Conservation (phyloP, 352 stramenopile species). For the Aphanomyces cochlioides region DNA sequence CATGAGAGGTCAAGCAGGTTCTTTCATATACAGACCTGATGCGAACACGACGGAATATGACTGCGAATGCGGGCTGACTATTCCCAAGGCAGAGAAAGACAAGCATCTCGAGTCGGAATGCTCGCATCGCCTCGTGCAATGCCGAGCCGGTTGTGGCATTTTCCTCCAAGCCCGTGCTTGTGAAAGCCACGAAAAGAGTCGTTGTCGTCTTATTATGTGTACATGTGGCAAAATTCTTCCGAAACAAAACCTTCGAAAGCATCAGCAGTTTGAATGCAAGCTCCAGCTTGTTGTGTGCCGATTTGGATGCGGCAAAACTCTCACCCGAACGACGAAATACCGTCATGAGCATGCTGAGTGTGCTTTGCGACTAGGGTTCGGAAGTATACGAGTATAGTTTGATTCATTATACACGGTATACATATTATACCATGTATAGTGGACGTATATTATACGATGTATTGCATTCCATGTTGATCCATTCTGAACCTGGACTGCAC, state of each 20-base stretch:
- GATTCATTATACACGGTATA: no score
- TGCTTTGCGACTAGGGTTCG: no score
- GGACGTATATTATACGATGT: no score
- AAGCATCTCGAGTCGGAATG: constrained; percentile 40
- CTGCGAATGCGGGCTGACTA: constrained; percentile 40
- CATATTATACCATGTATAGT: no score
- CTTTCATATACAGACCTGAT: constrained; percentile 30
- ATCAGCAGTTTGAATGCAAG: constrained; percentile 37
- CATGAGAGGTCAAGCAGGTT: constrained; percentile 16
- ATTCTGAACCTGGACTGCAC: no score
- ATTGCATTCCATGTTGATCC: no score
- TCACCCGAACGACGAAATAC: constrained; percentile 41
- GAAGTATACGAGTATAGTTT: no score
- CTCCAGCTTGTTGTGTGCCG: constrained; percentile 44
- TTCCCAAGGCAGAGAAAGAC: constrained; percentile 34
- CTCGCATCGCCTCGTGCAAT: constrained; percentile 46
- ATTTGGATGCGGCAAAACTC: constrained; percentile 37
- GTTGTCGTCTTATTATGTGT: constrained; percentile 62
- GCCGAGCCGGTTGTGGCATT: constrained; percentile 48
- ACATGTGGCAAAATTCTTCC: constrained; percentile 64
- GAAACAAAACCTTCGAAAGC: constrained; percentile 44
- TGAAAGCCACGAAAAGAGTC: constrained; percentile 60
- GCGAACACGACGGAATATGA: constrained; percentile 34
- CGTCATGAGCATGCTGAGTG: constrained; percentile 56
- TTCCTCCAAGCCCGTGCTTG: constrained; percentile 48